A percentile compares a stretch with the other conserved stretches of the same genome.
phyloP scores from a whole-genome alignment of 441 rosid genomes.

The Populus hybrid region DNA sequence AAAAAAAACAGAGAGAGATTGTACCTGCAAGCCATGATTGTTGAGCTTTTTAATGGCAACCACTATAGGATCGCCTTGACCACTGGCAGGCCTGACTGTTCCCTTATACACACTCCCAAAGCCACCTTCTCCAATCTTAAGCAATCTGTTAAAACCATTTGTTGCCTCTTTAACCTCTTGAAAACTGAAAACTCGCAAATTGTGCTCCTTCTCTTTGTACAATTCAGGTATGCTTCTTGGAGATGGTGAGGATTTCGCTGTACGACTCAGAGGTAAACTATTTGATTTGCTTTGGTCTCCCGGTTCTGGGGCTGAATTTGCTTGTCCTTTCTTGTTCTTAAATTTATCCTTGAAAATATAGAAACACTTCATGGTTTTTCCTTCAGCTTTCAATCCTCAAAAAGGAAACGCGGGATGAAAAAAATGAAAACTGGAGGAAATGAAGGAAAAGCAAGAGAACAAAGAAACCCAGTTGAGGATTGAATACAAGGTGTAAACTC shows the following conservation, averaged over 20 bases:
- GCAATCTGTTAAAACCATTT: slow-evolving; percentile 49
- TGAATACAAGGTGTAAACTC: neutral
- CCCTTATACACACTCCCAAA: slow-evolving; percentile 80
- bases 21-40: slow-evolving; percentile 56
- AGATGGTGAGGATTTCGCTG: slow-evolving; percentile 57
- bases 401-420: neutral
- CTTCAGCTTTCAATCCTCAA: neutral
- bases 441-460: neutral
- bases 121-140: slow-evolving; percentile 95
- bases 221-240: slow-evolving; percentile 63
- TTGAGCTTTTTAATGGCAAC: slow-evolving; percentile 64
- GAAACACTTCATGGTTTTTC: slow-evolving; percentile 43
- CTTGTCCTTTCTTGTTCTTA: slow-evolving; percentile 38
- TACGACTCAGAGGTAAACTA: slow-evolving; percentile 29
- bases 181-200: slow-evolving; percentile 58
- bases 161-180: slow-evolving; percentile 74
- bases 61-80: slow-evolving; percentile 27
- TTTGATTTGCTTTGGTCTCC: slow-evolving; percentile 24
- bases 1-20: neutral
- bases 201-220: slow-evolving; percentile 62
- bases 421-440: neutral
- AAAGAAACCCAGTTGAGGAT: slow-evolving; percentile 15
- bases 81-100: slow-evolving; percentile 37
- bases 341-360: slow-evolving; percentile 47
- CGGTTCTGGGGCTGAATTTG: slow-evolving; percentile 52